Base-by-base conservation (phyloP, 495 filamentous ascomycete species). In the Hapsidospora chrysogenum region DNA sequence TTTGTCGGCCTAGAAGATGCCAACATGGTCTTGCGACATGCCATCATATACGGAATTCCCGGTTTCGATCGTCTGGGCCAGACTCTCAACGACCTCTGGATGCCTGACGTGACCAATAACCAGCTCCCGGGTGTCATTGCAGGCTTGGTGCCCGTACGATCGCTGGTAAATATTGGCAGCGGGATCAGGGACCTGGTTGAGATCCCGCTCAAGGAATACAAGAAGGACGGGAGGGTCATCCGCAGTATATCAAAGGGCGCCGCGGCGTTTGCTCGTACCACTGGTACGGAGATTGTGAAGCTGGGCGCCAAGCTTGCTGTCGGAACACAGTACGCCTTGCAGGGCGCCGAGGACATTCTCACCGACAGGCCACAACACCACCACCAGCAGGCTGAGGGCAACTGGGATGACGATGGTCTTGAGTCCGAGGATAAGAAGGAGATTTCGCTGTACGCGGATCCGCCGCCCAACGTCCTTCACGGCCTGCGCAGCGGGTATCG, bases 41-140 rank as follows among this genome's bases (percentile, higher is more conserved):
- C 79, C 23, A 94, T 96, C 39, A 72, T 95, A 17, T 95, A 94
- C 46, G 92, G 92, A 28, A 72, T 92, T 6, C 75, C 75, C 4
- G 86, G 89, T 0, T 92, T 96, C 43, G 82, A 93, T 43, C 78
- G 76, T 37, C 67, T 99, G 17, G 81, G 85, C 21, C 70, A 82
- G 45, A 82, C 75, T 7, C 65, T 99, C 10, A 95, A 95, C 50
- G 85, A 93, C 47, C 81, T 93, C 35, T 99, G 92, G 92, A 92
- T 84, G 74, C 85, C 83, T 8, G 85, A 99, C 47, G 76, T 99
- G 49, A 87, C 78, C 54, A 56, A 67, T 5, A 92, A 80, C 40
- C 92, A 99, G 50, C 78, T 99, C 4, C 86, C 84, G 1, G 76
- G 79, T 5, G 76, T 96, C 0, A 66, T 99, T 27, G 79, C 84